Evolutionary conservation across 495 filamentous ascomycete species (phyloP).

Genomic region (Sabuloglossum arenarium): DNA sequence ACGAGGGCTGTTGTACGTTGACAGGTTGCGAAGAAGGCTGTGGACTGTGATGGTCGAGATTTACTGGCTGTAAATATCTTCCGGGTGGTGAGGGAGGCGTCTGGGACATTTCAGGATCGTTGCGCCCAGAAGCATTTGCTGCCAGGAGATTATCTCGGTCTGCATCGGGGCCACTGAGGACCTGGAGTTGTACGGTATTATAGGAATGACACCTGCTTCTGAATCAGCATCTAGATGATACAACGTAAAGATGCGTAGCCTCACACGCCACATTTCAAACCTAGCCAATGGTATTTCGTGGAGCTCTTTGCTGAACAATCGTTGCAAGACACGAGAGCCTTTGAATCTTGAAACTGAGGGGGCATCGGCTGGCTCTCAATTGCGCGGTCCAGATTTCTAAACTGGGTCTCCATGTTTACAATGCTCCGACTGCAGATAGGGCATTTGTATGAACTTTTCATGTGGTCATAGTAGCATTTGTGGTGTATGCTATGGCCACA

Average conservation of each 20-base stretch:
- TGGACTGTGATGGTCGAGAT: neutral
- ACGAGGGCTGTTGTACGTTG: neutral
- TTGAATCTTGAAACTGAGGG: conserved; percentile 52
- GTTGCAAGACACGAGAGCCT: conserved; percentile 74
- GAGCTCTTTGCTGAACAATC: conserved; percentile 77
- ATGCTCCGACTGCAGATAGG: conserved; percentile 87
- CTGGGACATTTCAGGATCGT: neutral
- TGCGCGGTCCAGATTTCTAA: conserved; percentile 65
- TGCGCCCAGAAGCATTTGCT: neutral
- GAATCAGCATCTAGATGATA: neutral
- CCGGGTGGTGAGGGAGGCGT: neutral
- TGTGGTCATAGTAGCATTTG: conserved; percentile 65
- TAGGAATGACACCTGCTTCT: conserved; percentile 48
- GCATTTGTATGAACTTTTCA: conserved; percentile 76
- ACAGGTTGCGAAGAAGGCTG: neutral
- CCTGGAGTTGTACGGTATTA: conserved; percentile 56
- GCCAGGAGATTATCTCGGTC: conserved; percentile 11
- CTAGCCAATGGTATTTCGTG: conserved; percentile 85
- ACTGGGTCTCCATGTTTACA: conserved; percentile 92
- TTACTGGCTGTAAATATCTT: neutral
- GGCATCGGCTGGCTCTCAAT: conserved; percentile 90
- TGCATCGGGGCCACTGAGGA: conserved; percentile 26
- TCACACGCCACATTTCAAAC: conserved; percentile 65
- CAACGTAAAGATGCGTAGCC: conserved; percentile 6
- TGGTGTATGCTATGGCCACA: conserved; percentile 94